Conservation (phyloP, 345 rosid species). For the Raphanus sativus region DNA sequence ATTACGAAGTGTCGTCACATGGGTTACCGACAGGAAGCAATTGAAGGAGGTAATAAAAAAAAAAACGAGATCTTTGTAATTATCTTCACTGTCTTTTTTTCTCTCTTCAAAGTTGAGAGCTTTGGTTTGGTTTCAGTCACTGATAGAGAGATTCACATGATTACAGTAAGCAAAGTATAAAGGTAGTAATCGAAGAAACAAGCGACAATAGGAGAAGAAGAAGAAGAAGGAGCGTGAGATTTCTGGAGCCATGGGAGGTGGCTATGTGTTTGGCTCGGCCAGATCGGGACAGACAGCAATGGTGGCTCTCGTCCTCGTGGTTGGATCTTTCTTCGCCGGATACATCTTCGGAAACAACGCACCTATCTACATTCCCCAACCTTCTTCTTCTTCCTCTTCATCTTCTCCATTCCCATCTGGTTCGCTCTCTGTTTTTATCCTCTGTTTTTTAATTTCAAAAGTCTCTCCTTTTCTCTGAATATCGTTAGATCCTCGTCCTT, state of each 20-base stretch:
- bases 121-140: conserved; percentile 15
- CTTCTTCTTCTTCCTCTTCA: conserved; percentile 27
- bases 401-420: conserved; percentile 40
- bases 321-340: conserved; percentile 80
- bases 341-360: conserved; percentile 70
- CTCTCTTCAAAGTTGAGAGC: not conserved
- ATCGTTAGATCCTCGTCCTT: not conserved
- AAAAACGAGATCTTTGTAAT: not conserved
- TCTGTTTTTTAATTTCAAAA: conserved; percentile 26
- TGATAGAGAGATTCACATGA: conserved; percentile 12
- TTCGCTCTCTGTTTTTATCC: conserved; percentile 33
- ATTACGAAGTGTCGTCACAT: conserved; percentile 11
- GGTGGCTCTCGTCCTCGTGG: conserved; percentile 67
- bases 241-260: conserved; percentile 57
- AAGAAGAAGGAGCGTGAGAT: not conserved
- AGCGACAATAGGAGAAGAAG: not conserved
- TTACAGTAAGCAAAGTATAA: conserved; percentile 1
- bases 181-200: conserved; percentile 3
- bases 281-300: conserved; percentile 79
- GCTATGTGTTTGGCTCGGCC: conserved; percentile 56
- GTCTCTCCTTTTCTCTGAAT: conserved; percentile 17
- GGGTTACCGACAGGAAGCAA: conserved; percentile 22
- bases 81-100: conserved; percentile 1
- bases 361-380: conserved; percentile 53
- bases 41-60: not conserved